Percentiles rank a stretch among this genome's conserved stretches.
These are phyloP conservation scores for Xylaria multiplex DNA, from an alignment of 2,329 filamentous ascomycete genomes.

Conservation along the genomic window DNA sequence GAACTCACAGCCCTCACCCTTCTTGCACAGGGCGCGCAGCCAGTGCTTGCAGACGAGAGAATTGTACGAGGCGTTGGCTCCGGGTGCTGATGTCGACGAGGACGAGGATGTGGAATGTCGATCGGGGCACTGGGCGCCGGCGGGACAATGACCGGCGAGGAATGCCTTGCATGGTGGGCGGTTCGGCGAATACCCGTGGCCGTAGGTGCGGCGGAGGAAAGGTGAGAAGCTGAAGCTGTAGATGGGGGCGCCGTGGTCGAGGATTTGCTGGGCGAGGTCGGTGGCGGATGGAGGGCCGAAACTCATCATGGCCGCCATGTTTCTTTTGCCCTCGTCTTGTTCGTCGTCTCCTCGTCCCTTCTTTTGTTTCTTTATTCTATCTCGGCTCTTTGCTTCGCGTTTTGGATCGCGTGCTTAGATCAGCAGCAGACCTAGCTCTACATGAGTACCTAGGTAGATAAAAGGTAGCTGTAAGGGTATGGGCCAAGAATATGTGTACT, in stretches of 20 bases:
- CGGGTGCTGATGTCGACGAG: neutral
- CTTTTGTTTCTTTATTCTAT: neutral
- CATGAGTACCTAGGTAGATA: too few relatives aligned
- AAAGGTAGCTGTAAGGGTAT: too few relatives aligned
- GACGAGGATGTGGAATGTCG: slow-evolving; percentile 65
- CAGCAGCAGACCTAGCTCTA: too few relatives aligned
- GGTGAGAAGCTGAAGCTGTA: slow-evolving; percentile 86
- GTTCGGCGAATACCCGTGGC: slow-evolving; percentile 82
- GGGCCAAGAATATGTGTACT: too few relatives aligned
- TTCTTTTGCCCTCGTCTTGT: neutral
- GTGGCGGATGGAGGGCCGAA: slow-evolving; percentile 43
- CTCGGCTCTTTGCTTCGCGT: neutral
- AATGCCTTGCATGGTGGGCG: slow-evolving; percentile 88
- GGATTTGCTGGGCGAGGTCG: slow-evolving; percentile 59
- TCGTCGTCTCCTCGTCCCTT: too few relatives aligned
- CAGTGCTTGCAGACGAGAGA: slow-evolving; percentile 98
- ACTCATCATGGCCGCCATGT: slow-evolving; percentile 40
- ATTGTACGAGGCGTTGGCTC: slow-evolving; percentile 67
- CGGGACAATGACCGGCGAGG: slow-evolving; percentile 84
- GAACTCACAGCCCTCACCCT: slow-evolving; percentile 96
- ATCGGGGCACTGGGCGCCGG: slow-evolving; percentile 85
- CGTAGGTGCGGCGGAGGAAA: slow-evolving; percentile 84
- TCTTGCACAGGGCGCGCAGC: slow-evolving; percentile 96
- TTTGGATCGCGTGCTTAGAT: too few relatives aligned
- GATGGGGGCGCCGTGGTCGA: slow-evolving; percentile 63